Conservation (phyloP, 1,284 basidiomycete species). For the Puccinia coronata region DNA sequence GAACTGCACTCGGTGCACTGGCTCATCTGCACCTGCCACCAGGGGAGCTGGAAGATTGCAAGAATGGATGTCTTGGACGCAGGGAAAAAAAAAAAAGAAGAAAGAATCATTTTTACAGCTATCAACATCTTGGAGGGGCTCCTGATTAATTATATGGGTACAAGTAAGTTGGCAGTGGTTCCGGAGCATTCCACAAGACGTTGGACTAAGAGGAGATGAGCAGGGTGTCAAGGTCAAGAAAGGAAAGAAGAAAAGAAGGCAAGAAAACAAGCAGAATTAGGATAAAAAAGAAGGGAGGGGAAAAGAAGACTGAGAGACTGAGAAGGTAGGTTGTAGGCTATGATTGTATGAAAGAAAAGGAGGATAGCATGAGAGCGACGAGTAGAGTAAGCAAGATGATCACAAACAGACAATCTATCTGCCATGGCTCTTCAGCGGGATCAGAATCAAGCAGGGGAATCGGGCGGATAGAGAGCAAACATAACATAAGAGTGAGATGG, state of each 20-base stretch:
- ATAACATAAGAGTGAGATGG: too few relatives aligned
- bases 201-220: neutral
- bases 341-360: neutral
- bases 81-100: too few relatives aligned
- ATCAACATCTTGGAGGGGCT: neutral
- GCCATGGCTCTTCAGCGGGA: neutral
- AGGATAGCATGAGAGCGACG: too few relatives aligned
- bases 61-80: too few relatives aligned
- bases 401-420: neutral
- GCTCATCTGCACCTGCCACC: too few relatives aligned
- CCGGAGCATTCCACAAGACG: neutral
- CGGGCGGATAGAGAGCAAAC: neutral
- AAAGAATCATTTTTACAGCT: slow-evolving; percentile 6
- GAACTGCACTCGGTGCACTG: too few relatives aligned
- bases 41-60: too few relatives aligned
- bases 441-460: slow-evolving; percentile 4
- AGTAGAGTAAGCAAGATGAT: neutral
- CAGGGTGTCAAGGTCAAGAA: too few relatives aligned
- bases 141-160: neutral
- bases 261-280: too few relatives aligned
- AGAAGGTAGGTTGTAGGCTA: neutral
- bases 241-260: too few relatives aligned
- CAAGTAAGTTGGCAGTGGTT: too few relatives aligned
- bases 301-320: neutral
- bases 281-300: neutral